Conservation (phyloP, 352 stramenopile genomes). For the Globisporangium lucens region DNA sequence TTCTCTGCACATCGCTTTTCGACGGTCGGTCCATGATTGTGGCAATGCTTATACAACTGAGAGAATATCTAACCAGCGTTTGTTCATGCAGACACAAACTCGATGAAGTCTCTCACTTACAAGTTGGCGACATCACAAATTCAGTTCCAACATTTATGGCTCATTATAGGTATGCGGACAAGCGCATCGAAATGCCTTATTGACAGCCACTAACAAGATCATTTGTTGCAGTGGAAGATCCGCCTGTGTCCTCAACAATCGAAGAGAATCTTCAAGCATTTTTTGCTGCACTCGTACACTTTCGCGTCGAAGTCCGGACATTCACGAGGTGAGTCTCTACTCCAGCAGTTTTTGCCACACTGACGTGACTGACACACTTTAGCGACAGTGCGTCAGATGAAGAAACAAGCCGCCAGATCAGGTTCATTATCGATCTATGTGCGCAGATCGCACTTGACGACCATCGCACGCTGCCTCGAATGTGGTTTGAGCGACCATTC, state of each 20-base stretch:
- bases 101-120: slow-evolving; percentile 54
- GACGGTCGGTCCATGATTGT: slow-evolving; percentile 23
- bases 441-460: slow-evolving; percentile 39
- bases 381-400: slow-evolving; percentile 29
- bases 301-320: slow-evolving; percentile 45
- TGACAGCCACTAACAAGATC: slow-evolving; percentile 11
- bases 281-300: slow-evolving; percentile 58
- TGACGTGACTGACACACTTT: slow-evolving; percentile 1
- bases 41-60: background rate
- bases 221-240: slow-evolving; percentile 14
- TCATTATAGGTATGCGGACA: slow-evolving; percentile 48
- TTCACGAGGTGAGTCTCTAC: slow-evolving; percentile 33
- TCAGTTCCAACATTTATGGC: slow-evolving; percentile 57
- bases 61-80: background rate
- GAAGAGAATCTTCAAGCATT: slow-evolving; percentile 35
- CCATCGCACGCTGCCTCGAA: slow-evolving; percentile 44
- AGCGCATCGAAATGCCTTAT: background rate
- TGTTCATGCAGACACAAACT: background rate
- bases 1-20: slow-evolving; percentile 36
- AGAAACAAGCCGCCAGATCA: slow-evolving; percentile 40
- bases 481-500: slow-evolving; percentile 77
- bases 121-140: slow-evolving; percentile 54
- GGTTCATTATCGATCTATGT: slow-evolving; percentile 51
- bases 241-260: background rate
- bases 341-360: background rate